Evolutionary conservation across 331 rosid species (phyloP).

Genomic region (Spiraea crenata): DNA sequence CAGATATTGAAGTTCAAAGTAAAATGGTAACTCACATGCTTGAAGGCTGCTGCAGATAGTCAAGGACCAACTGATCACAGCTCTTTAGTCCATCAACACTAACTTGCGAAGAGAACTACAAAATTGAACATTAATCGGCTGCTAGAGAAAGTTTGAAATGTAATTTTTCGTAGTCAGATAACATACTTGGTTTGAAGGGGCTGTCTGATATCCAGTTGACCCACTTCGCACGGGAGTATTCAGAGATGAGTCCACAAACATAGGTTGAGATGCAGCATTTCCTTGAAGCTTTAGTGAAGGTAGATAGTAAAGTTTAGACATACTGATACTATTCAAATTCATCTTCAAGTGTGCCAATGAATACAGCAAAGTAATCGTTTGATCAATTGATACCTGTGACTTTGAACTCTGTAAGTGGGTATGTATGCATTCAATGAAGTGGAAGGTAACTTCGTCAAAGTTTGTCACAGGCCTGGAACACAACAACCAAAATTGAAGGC

Average conservation of each 20-base stretch:
- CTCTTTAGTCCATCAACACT: conserved; percentile 61
- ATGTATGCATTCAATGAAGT: conserved; percentile 91
- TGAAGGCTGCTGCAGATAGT: conserved; percentile 76
- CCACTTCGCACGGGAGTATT: conserved; percentile 45
- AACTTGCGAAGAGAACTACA: conserved; percentile 56
- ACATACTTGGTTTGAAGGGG: conserved; percentile 58
- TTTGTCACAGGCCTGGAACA: conserved; percentile 71
- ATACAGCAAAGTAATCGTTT: neutral
- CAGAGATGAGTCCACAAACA: conserved; percentile 37
- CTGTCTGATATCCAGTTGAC: conserved; percentile 46
- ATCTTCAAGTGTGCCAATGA: neutral
- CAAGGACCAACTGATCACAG: conserved; percentile 65
- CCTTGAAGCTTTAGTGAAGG: conserved; percentile 47
- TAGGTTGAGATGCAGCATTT: conserved; percentile 34
- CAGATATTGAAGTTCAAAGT: neutral
- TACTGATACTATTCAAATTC: neutral
- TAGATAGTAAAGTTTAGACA: neutral
- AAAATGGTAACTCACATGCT: conserved; percentile 53
- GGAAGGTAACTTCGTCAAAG: conserved; percentile 81
- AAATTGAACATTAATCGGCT: conserved; percentile 17
- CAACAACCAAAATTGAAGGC: conserved; percentile 10
- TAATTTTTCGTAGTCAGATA: conserved; percentile 7
- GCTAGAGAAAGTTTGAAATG: conserved; percentile 16
- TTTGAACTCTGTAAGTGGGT: conserved; percentile 56
- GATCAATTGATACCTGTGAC: conserved; percentile 43